Evolutionary conservation across 257 asterid genomes (phyloP).

Genomic region (Fraxinus cuspidata): DNA sequence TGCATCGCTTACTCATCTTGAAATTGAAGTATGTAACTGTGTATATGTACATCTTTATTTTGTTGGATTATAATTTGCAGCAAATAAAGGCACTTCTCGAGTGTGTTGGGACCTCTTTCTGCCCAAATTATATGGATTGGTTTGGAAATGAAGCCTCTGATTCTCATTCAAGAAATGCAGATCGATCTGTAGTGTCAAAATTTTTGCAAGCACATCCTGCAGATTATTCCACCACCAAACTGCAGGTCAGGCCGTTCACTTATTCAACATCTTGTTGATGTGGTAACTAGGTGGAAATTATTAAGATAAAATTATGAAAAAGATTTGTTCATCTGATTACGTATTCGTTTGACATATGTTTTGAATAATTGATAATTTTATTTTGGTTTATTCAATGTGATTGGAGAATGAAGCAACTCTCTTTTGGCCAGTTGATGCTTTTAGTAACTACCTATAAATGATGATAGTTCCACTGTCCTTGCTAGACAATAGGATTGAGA

Average conservation of each 20-base stretch:
- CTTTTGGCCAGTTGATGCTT: slow-evolving; percentile 19
- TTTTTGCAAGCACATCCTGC: slow-evolving; percentile 85
- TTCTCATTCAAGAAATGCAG: slow-evolving; percentile 72
- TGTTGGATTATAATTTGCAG: slow-evolving; percentile 46
- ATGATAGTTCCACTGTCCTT: slow-evolving; percentile 12
- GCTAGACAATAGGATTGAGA: slow-evolving; percentile 23
- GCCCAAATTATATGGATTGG: slow-evolving; percentile 89
- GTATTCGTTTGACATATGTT: background rate
- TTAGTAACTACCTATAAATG: slow-evolving; percentile 12
- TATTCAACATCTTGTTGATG: slow-evolving; percentile 15
- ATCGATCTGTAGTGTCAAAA: slow-evolving; percentile 68
- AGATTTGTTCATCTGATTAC: background rate
- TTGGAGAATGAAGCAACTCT: slow-evolving; percentile 9
- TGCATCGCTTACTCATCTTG: slow-evolving; percentile 6
- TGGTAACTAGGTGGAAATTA: background rate
- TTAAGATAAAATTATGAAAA: background rate
- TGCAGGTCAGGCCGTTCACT: slow-evolving; percentile 57
- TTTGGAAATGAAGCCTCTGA: slow-evolving; percentile 61
- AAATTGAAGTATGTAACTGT: slow-evolving; percentile 10
- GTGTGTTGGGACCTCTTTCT: slow-evolving; percentile 75
- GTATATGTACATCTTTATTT: slow-evolving; percentile 17
- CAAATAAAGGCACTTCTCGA: slow-evolving; percentile 96
- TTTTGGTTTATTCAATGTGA: background rate
- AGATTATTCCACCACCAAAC: slow-evolving; percentile 71
- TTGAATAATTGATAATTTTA: background rate